Evolutionary conservation across 2,329 filamentous ascomycete species (phyloP).

Genomic region (Fusarium illudens): DNA sequence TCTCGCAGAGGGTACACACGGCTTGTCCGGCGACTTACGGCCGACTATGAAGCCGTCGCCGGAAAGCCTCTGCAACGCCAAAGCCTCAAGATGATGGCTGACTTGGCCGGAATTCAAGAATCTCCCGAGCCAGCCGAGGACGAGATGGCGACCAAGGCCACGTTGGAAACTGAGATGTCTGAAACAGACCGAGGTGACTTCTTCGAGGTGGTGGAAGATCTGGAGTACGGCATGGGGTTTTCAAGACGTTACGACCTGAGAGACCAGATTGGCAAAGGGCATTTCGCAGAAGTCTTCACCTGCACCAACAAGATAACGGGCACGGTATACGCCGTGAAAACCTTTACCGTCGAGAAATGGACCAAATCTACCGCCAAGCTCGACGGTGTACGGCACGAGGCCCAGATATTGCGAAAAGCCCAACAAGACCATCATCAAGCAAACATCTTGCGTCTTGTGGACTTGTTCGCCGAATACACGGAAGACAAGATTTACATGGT

Average conservation of each 20-base stretch:
- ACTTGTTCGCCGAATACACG: background rate
- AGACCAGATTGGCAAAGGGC: conserved; percentile 83
- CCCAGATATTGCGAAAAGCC: too few relatives aligned
- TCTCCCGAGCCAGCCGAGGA: background rate
- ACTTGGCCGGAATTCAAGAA: background rate
- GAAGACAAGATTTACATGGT: conserved; percentile 84
- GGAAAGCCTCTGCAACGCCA: background rate
- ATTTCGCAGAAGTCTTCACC: conserved; percentile 80
- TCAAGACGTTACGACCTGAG: conserved; percentile 68
- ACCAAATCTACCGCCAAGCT: conserved; percentile 55
- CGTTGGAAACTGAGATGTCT: background rate
- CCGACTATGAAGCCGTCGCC: background rate
- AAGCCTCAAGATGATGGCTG: background rate
- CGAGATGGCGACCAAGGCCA: background rate
- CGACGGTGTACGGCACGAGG: background rate
- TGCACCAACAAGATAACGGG: conserved; percentile 82
- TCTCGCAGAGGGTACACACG: background rate
- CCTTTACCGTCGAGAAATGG: conserved; percentile 53
- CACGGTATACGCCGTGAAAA: conserved; percentile 83
- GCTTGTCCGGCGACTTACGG: background rate
- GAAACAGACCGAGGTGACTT: background rate
- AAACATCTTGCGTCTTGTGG: background rate
- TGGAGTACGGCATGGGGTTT: background rate
- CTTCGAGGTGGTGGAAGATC: background rate
- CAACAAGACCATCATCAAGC: background rate